Base-by-base conservation (phyloP, 345 rosid species). In the Lepidium didymum region DNA sequence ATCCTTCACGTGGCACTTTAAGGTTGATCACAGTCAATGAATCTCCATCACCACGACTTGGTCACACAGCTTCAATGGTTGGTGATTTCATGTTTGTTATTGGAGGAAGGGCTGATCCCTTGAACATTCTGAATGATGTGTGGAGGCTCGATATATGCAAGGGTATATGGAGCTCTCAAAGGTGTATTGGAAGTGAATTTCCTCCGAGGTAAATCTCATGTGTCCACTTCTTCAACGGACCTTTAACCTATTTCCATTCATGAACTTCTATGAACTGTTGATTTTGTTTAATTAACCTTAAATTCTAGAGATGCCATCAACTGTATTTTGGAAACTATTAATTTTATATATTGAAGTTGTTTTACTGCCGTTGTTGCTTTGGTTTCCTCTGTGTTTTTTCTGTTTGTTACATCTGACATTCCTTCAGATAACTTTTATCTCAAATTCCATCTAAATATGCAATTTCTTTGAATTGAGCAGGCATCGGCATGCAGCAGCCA, bases 401-500 rank as follows among this genome's bases (percentile, higher is more conserved):
- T 51, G 36, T 44, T 19, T 52, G 34, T 15, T 21, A 3, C 29
- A 27, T 21, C 44, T 29, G 47, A 7, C 8, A 52, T 62, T 19
- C 13, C 16, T 35, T 54, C 8, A 43, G 62, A 42, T 62, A 3
- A 14, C 40, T 58, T n/a, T 13, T 9, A 29, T 27, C 7, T 54
- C 0, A 0, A 60, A 0, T 5, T 76, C 44, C 16, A 13, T 63
- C 31, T 70, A 25, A 72, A 37, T 29, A 29, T 47, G 29, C 66
- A 34, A 59, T 23, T 42, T 65, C 31, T 74, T 64, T 70, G 18
- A 68, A 53, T 69, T 42, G 53, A 13, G 57, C 84, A 87, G 98
- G 89, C 98, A 93, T 71, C 86, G 96, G 16, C 97, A 93, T 70
- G 86, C 97, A 41, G 96, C 96, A 13, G 84, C 88, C 37, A 89